phyloP scores from a whole-genome alignment of 306 rosid species.

The Prunus armeniaca region DNA sequence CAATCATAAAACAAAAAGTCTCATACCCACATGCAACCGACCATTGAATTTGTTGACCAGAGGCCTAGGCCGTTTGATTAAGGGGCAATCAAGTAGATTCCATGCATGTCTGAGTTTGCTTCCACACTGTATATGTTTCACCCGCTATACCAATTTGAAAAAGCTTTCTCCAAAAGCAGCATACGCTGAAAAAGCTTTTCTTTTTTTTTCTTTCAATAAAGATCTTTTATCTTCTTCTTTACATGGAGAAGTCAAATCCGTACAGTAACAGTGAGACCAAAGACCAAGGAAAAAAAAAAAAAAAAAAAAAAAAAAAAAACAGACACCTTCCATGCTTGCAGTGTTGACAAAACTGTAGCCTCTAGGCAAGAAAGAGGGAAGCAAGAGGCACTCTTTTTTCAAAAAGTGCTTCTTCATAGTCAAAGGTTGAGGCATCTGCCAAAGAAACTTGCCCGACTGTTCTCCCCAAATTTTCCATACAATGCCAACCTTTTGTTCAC shows the following conservation, averaged over 20 bases:
- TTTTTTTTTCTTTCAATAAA: too few relatives aligned
- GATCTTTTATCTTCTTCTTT: neutral
- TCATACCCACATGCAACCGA: constrained; percentile 55
- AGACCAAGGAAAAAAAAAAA: neutral
- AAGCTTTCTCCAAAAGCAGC: constrained; percentile 18
- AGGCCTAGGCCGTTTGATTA: constrained; percentile 23
- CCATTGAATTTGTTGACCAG: constrained; percentile 24
- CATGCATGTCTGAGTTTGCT: neutral
- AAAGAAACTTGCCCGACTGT: constrained; percentile 26
- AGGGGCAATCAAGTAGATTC: constrained; percentile 21
- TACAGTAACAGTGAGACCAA: constrained; percentile 2
- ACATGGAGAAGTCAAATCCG: constrained; percentile 29
- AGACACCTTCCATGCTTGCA: constrained; percentile 39
- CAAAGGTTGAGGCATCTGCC: constrained; percentile 49
- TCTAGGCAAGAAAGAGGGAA: constrained; percentile 31
- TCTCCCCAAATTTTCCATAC: neutral
- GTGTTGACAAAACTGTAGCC: constrained; percentile 43
- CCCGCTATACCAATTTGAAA: constrained; percentile 49
- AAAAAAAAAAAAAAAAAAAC: constrained; percentile 4
- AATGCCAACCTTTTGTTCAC: constrained; percentile 1
- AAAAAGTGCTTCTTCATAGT: constrained; percentile 38
- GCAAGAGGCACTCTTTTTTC: constrained; percentile 13
- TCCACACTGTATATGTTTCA: constrained; percentile 15
- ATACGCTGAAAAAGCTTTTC: neutral
- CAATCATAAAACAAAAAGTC: constrained; percentile 38